A percentile compares a stretch with the other conserved stretches of the same genome.
phyloP scores from a whole-genome alignment of 2,329 filamentous ascomycete species.

The Sphaerulina musiva region DNA sequence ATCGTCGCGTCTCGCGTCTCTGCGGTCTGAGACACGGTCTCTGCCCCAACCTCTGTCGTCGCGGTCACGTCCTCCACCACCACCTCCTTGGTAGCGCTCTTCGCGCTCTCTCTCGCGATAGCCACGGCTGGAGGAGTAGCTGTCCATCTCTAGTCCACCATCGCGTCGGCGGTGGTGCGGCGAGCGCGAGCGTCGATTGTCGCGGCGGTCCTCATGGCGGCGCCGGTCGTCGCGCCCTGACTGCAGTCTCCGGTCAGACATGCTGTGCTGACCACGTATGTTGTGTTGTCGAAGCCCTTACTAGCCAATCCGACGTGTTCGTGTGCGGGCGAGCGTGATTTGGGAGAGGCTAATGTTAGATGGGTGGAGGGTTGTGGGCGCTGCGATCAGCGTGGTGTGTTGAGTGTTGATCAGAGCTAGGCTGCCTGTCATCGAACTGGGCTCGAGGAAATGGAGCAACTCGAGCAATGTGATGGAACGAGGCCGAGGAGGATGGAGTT shows the following conservation, averaged over 20 bases:
- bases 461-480: not conserved
- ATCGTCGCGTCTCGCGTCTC: conserved; percentile 52
- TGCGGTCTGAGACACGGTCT: conserved; percentile 63
- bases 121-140: conserved; percentile 86
- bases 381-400: conserved; percentile 1
- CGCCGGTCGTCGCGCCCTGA: conserved; percentile 40
- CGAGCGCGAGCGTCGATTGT: conserved; percentile 66
- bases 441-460: not conserved
- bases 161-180: conserved; percentile 55
- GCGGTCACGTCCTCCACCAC: conserved; percentile 17
- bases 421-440: not conserved
- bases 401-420: not conserved
- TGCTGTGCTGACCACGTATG: conserved; percentile 24
- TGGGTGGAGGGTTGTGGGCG: not conserved
- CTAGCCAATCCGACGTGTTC: conserved; percentile 12
- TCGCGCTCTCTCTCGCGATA: conserved; percentile 91
- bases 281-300: conserved; percentile 27
- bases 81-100: conserved; percentile 69
- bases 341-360: conserved; percentile 6
- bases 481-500: no score
- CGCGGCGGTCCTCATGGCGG: conserved; percentile 37
- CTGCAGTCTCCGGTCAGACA: conserved; percentile 37
- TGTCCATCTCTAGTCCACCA: conserved; percentile 59
- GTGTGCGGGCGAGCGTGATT: not conserved
- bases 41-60: conserved; percentile 55